Base-by-base conservation (phyloP, 192 early-diverging fungal genomes). In the Linderina pennispora region DNA sequence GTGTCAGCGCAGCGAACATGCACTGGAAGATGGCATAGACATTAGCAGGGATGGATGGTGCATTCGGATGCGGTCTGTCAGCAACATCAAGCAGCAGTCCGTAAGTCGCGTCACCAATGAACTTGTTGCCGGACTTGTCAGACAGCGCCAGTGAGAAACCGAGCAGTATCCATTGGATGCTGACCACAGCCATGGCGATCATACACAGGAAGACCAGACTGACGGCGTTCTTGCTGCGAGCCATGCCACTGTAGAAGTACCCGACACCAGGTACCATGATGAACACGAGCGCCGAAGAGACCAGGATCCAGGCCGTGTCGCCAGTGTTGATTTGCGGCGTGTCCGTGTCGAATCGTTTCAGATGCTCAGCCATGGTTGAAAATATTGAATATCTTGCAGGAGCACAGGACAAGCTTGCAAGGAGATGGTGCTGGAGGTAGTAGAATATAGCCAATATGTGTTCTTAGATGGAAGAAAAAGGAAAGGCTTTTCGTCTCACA, bases 221-320 rank as follows among this genome's bases (percentile, higher is more conserved):
- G 10, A 98, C 78, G 1, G 91, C 86, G 76, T 94, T 94, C 72
- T 98, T 98, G 54, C 78, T 78, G 20, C 92, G 76, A 8, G 87
- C 82, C 84, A 97, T 84, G 24, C 96, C 96, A 41, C 89, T 88
- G 77, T 99, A 99, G 48, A 97, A 92, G 69, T 93, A 84, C 4
- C 91, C 93, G 21, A 99, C 81, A 26, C 90, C 95, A 1, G 95
- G 95, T 18, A 84, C 81, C 93, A 98, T 98, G 50, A 98, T 74
- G 66, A 92, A 91, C 28, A 98, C 91, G 32, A 94, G 61, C 1
- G 84, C 85, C 3, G 90, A 74, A 15, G 77, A 75, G 23, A 77
- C 44, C 19, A 90, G 55, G n/a, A 90, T 76, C 76, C 77, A 88
- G 6, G 80, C 73, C 16, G 83, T 81, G 48, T 86, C 84, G 33